phyloP scores from a whole-genome alignment of 305 asterid species.

The Fraxinus nigra region DNA sequence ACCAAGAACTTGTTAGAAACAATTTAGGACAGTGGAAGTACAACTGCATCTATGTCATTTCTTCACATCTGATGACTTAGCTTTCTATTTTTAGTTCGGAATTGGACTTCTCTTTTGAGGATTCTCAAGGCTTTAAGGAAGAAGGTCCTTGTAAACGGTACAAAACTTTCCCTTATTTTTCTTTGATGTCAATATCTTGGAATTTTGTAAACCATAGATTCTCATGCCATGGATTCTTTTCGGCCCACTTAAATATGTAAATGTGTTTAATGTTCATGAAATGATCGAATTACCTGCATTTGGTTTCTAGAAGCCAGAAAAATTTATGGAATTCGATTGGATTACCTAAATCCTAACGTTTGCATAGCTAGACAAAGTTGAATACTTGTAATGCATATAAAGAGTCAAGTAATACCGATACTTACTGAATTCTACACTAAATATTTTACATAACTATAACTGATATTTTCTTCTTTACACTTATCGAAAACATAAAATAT shows the following conservation, averaged over 20 bases:
- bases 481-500: not conserved
- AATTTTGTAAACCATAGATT: not conserved
- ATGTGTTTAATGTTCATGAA: not conserved
- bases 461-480: not conserved
- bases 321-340: not conserved
- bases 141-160: constrained; percentile 24
- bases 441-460: not conserved
- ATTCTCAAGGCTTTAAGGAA: constrained; percentile 26
- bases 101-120: constrained; percentile 17
- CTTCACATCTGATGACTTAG: not conserved
- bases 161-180: not conserved
- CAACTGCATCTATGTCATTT: not conserved
- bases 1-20: not conserved
- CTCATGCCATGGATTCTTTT: not conserved
- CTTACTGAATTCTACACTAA: not conserved
- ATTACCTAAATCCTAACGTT: not conserved
- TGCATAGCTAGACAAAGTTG: not conserved
- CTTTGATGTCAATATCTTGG: not conserved
- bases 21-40: not conserved
- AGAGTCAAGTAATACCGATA: not conserved
- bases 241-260: not conserved
- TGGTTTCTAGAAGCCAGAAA: not conserved
- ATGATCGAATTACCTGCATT: not conserved
- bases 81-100: constrained; percentile 13
- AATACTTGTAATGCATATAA: not conserved